Base-by-base conservation (phyloP, 202 grass and related monocot species). In the Panicum virgatum region DNA sequence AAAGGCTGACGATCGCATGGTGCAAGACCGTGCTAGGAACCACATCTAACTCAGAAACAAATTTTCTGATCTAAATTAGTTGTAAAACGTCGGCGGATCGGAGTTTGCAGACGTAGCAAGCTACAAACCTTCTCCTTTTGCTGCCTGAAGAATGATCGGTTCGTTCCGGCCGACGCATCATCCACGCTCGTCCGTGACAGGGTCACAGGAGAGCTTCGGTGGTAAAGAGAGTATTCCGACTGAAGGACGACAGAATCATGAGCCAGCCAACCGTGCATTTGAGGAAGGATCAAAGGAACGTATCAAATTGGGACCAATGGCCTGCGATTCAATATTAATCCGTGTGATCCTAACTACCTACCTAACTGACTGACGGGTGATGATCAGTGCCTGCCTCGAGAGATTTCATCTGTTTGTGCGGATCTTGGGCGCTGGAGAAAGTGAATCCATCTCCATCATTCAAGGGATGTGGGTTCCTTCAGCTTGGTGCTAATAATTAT, bases 131-230 rank as follows among this genome's bases (percentile, higher is more conserved):
- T 85, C 82, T 81, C 64, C 32, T 64, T 36, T 67, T 53, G 76
- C 51, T 74, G 81, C n/a, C 67, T 12, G 40, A 64, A 16, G 60
- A 83, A 40, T 25, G 64, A 37, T 47, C 37, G 59, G 62, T 64
- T 12, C 12, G 44, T 84, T 65, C 14, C 3, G 30, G 19, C 58
- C 26, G 67, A 67, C 67, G 81, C 86, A 62, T 88, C 43, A 53
- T 88, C 43, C n/a, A n/a, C n/a, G 37, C 39, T 58, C 39, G 27
- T 82, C 72, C 64, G 66, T 62, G 88, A 77, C 82, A 86, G 72
- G 78, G 66, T 62, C 83, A 77, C 82, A 86, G 72, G 78, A 68
- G 78, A 68, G 66, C 14, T 78, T 19, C 26, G 59, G 25, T 82
- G 78, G 71, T 77, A 77, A 77, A 50, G 14, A 18, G 43, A 10